These are phyloP conservation scores for Scorias spongiosa DNA, from an alignment of 2,329 filamentous ascomycete genomes.

Conservation along the genomic window DNA sequence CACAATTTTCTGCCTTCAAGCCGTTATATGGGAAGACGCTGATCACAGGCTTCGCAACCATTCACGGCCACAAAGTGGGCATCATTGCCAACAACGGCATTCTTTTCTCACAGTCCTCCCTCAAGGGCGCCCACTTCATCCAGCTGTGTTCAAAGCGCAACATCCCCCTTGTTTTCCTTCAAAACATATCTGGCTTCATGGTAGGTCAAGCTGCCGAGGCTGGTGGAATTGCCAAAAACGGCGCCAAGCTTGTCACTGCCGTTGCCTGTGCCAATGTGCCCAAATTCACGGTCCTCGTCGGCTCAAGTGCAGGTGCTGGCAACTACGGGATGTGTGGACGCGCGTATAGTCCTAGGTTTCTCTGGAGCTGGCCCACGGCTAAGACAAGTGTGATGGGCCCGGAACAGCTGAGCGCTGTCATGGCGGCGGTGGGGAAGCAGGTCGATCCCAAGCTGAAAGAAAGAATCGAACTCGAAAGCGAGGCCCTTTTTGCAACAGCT, in stretches of 20 bases:
- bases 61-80: slow-evolving; percentile 80
- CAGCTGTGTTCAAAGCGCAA: slow-evolving; percentile 83
- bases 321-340: slow-evolving; percentile 98
- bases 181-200: slow-evolving; percentile 98
- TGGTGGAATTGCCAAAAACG: slow-evolving; percentile 94
- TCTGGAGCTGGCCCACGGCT: slow-evolving; percentile 98
- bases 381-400: slow-evolving; percentile 91
- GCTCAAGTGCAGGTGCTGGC: slow-evolving; percentile 79
- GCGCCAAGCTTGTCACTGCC: slow-evolving; percentile 89
- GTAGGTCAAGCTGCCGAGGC: slow-evolving; percentile 83
- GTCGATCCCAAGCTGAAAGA: slow-evolving; percentile 67
- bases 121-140: slow-evolving; percentile 95
- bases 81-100: slow-evolving; percentile 96
- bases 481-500: slow-evolving; percentile 76
- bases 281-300: slow-evolving; percentile 95
- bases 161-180: slow-evolving; percentile 81
- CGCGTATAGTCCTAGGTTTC: slow-evolving; percentile 76
- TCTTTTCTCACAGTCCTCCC: slow-evolving; percentile 70
- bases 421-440: slow-evolving; percentile 81
- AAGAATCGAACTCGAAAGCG: slow-evolving; percentile 78
- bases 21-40: slow-evolving; percentile 76
- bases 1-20: slow-evolving; percentile 88
- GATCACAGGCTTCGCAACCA: slow-evolving; percentile 72
- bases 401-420: slow-evolving; percentile 80
- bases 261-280: slow-evolving; percentile 89